These are phyloP conservation scores for Seminavis robusta DNA, from an alignment of 108 stramenopile species.

Conservation along the genomic window DNA sequence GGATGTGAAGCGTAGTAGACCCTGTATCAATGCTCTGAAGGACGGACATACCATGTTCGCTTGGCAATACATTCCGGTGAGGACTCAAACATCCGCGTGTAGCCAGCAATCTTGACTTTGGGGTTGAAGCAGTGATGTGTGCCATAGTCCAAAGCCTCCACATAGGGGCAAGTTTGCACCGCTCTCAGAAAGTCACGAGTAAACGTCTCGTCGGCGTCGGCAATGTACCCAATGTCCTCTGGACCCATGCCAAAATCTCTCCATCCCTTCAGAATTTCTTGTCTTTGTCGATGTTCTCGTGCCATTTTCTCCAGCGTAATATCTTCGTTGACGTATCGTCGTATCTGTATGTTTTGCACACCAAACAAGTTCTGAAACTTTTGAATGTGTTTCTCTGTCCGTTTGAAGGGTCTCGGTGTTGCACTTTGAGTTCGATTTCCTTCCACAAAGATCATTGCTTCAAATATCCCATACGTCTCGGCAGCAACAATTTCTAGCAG, in stretches of 20 bases:
- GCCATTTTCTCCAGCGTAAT: not conserved
- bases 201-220: slow-evolving; percentile 51
- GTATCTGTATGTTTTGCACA: slow-evolving; percentile 3
- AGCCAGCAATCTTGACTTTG: not conserved
- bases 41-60: too few relatives aligned
- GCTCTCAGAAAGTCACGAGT: slow-evolving; percentile 56
- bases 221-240: slow-evolving; percentile 47
- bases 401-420: too few relatives aligned
- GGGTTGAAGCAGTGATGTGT: not conserved
- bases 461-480: slow-evolving; percentile 43
- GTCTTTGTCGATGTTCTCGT: slow-evolving; percentile 39
- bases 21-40: too few relatives aligned
- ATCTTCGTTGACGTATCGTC: slow-evolving; percentile 2
- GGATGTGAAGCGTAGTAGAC: too few relatives aligned
- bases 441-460: slow-evolving; percentile 47
- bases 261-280: slow-evolving; percentile 46
- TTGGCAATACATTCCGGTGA: slow-evolving; percentile 1
- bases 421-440: slow-evolving; percentile 50
- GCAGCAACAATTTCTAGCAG: slow-evolving; percentile 25
- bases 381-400: not conserved
- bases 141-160: slow-evolving; percentile 5
- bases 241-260: slow-evolving; percentile 44
- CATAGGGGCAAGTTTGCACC: slow-evolving; percentile 46
- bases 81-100: not conserved
- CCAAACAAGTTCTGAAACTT: slow-evolving; percentile 8